Evolutionary conservation across 306 rosid species (phyloP), one percentile per base, ranked within the genome.

Genomic region (Sphenostylis stenocarpa): DNA sequence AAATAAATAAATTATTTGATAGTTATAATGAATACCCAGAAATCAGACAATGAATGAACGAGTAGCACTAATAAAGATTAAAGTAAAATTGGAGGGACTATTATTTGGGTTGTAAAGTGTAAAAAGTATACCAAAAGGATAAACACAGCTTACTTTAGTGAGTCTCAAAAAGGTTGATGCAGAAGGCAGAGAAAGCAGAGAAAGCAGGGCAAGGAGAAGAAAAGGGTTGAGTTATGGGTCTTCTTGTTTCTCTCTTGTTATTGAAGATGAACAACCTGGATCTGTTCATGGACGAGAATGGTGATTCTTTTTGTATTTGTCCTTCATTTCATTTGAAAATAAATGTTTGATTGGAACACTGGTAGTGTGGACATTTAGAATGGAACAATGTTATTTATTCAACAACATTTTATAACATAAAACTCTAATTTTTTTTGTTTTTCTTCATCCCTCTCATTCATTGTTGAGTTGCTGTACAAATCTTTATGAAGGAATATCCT

Each of bases 141-240:
- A n/a, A n/a, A n/a, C n/a, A n/a, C 9, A 41, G 69, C 19, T 72
- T 80, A 84, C 87, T 80, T 84, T 44, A 72, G 48, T 57, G 47
- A 39, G 10, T 49, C 49, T 69, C 14, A 34, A 47, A 74, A 19
- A 28, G 19, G 15, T 10, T 15, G 67, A 78, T 3, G 36, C 55
- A 51, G 49, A 20, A 53, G 52, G 73, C 31, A 55, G 51, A 75
- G 48, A 79, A 69, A 47, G 72, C 62, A 26, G 28, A 2, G 28
- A 26, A 2, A 2, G 28, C 1, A 61, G 76, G 61, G 55, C 43
- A 19, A 13, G 7, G 72, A 72, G 75, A 61, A 60, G 21, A 33
- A 31, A 43, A 38, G 23, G 4, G 17, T 58, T 0, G 43, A 63
- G 51, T 34, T 69, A 60, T 57, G 4, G 9, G 13, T 15, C 16